Evolutionary conservation across 2,329 filamentous ascomycete genomes (phyloP), one percentile per base, ranked within the genome.

Genomic region (Sarocladium strictum): DNA sequence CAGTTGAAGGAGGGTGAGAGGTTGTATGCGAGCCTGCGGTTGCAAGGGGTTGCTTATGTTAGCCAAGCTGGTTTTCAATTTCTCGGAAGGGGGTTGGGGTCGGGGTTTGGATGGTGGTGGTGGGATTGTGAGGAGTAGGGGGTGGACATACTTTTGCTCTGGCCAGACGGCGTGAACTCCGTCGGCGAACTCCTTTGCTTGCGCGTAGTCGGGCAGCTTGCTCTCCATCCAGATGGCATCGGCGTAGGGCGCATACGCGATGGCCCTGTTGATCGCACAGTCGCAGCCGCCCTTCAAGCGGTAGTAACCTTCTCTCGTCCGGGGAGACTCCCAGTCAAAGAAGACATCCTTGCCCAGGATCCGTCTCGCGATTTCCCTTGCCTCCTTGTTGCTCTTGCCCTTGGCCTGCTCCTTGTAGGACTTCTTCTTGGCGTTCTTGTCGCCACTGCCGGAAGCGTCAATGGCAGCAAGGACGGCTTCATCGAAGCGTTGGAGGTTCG

Each of bases 201-300:
- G 94, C 51, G 80, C 79, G 70, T 79, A 97, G 70, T 97, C 93
- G 45, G 94, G 94, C 61, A 96, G 79, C 76, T 96, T 97, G 76
- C 87, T 93, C 82, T 99, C 94, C 94, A 99, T 99, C 94, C 94
- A 99, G 72, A 99, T 96, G 69, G 95, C 85, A 67, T 97, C 93
- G 59, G 87, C 88, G 75, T 95, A 96, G 2, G 94, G 93, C 0
- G 90, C 93, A 67, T 95, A 97, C 5, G 93, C 90, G 56, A 96
- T 76, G 32, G 92, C 93, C 49, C 93, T 85, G 79, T 94, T 95
- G 69, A 97, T 77, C 57, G 92, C 91, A 70, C 89, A 96, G 71
- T 91, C 86, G 65, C 89, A 96, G 57, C 94, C 94, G 57, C 94
- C 94, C 72, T 90, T 81, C 69, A 97, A 87, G 58, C 94, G 81